Evolutionary conservation across 352 stramenopile species (phyloP), one percentile per base, ranked within the genome.

Genomic region (Pythium brassicae): DNA sequence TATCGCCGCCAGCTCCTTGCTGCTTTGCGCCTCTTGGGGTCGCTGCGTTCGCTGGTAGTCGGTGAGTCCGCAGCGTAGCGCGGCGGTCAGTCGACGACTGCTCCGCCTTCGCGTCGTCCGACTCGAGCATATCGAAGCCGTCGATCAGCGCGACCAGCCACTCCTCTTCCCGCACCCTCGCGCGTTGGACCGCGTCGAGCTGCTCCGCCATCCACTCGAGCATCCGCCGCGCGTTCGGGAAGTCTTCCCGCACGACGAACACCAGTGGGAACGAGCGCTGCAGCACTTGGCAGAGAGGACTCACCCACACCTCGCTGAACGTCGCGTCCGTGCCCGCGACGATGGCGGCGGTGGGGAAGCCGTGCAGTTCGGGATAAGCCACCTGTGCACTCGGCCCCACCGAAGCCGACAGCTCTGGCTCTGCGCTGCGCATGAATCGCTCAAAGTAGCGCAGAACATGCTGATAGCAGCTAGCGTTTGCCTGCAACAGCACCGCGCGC

Each of bases 281-380:
- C 45, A 94, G 62, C 43, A 81, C 78, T 22, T 77, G 83, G 50
- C 66, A 79, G 4, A 94, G 57, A 29, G 84, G 84, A 27, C 72
- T 59, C 35, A 89, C 74, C 84, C 84, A 94, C 49, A 92, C 63
- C 32, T 89, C 79, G 53, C 77, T 89, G 26, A 82, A 84, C 26
- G 80, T 85, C 14, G 78, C 82, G 47, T 94, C 84, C 0, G 75
- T 76, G 5, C 84, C 84, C 34, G 80, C 70, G 27, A 92, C 76
- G 19, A 94, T 68, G 12, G 74, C 76, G 17, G 76, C 84, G 1
- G 75, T 83, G 0, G 79, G 79, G 32, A 84, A 79, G 8, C 65
- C 68, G 40, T 82, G 76, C 32, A 83, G 68, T 35, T 67, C 55
- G 12, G 77, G 65, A 39, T 86, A 75, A 26, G 66, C 22, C 40